Evolutionary conservation across 2,329 filamentous ascomycete species (phyloP).

Genomic region (Didymella glomerata): DNA sequence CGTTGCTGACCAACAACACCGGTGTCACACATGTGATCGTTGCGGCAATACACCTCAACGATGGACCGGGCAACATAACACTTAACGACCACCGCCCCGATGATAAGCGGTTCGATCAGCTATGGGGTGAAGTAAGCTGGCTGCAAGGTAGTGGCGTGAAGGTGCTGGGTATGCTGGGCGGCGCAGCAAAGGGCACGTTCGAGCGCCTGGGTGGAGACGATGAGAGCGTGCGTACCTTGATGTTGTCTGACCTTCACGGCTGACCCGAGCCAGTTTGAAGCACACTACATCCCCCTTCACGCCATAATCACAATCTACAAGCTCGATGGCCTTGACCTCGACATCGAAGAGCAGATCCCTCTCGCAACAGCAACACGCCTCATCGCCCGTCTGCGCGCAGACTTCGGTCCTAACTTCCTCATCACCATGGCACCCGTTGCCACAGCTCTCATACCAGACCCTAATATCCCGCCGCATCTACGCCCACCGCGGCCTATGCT

Average conservation of each 20-base stretch:
- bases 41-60: conserved; percentile 85
- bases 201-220: conserved; percentile 54
- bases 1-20: conserved; percentile 66
- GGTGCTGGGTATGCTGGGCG: conserved; percentile 86
- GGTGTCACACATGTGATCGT: conserved; percentile 83
- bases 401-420: conserved; percentile 75
- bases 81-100: conserved; percentile 81
- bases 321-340: conserved; percentile 53
- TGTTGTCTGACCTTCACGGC: background rate
- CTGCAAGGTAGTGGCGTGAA: conserved; percentile 79
- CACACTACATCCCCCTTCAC: conserved; percentile 74
- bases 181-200: conserved; percentile 80
- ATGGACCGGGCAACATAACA: conserved; percentile 70
- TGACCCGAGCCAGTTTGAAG: conserved; percentile 66
- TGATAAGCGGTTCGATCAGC: conserved; percentile 70
- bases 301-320: conserved; percentile 67
- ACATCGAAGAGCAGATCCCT: conserved; percentile 74
- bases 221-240: conserved; percentile 35
- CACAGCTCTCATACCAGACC: conserved; percentile 69
- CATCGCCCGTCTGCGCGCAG: conserved; percentile 59
- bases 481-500: conserved; percentile 43
- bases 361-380: conserved; percentile 67
- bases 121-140: conserved; percentile 80
- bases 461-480: conserved; percentile 43
- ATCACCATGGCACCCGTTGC: conserved; percentile 86